Conservation (phyloP, 1,139 yeast genomes). For the Blastobotrys petasosporus region DNA sequence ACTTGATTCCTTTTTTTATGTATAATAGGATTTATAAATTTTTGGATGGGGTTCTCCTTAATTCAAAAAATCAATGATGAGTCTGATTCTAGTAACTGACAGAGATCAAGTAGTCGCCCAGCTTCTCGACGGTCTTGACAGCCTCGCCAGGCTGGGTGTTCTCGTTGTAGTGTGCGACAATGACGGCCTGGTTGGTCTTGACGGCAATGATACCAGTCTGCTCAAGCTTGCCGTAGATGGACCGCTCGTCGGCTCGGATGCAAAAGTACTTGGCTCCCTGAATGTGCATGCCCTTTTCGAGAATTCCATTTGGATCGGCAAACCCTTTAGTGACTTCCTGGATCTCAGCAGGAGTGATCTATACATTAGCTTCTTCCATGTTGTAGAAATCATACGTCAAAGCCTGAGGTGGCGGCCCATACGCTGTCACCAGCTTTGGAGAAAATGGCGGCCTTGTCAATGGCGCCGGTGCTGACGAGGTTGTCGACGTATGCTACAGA, state of each 20-base stretch:
- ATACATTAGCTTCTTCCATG: constrained; percentile 10
- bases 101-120: constrained; percentile 89
- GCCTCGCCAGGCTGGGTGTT: constrained; percentile 94
- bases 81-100: constrained; percentile 57
- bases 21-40: background rate
- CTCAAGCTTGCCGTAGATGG: constrained; percentile 87
- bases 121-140: constrained; percentile 84
- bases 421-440: constrained; percentile 91
- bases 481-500: constrained; percentile 83
- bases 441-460: constrained; percentile 88
- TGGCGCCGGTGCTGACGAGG: constrained; percentile 74
- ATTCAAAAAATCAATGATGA: background rate
- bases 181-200: constrained; percentile 86
- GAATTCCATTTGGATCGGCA: constrained; percentile 70
- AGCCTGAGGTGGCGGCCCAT: constrained; percentile 83
- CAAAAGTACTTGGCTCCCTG: constrained; percentile 84
- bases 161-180: constrained; percentile 78
- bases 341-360: constrained; percentile 56
- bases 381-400: constrained; percentile 42
- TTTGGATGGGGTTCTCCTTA: no score
- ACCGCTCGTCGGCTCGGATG: constrained; percentile 84
- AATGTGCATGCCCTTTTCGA: constrained; percentile 78
- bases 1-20: background rate
- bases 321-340: constrained; percentile 71
- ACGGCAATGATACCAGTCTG: constrained; percentile 87